Conservation (phyloP, 2,329 filamentous ascomycete genomes). For the Colletotrichum higginsianum region DNA sequence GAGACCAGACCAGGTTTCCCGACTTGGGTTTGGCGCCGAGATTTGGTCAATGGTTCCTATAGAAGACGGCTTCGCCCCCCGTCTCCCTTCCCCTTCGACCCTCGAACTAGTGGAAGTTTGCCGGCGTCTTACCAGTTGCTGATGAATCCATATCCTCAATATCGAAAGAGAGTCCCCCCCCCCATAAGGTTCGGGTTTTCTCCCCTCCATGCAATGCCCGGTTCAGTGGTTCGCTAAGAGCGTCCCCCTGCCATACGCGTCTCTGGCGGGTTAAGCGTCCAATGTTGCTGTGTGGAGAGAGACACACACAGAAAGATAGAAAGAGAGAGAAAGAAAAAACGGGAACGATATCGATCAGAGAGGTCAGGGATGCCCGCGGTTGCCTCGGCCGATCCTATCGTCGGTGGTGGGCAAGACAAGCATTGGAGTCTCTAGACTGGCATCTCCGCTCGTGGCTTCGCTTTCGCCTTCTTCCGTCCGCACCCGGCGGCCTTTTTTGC, state of each 20-base stretch:
- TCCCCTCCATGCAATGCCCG: too few species aligned
- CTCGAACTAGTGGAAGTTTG: slow-evolving; percentile 31
- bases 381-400: not conserved
- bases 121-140: slow-evolving; percentile 10
- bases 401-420: not conserved
- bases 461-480: not conserved
- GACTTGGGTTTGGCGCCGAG: slow-evolving; percentile 18
- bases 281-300: not conserved
- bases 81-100: too few species aligned
- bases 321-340: not conserved
- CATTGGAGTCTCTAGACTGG: not conserved
- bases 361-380: slow-evolving; percentile 7
- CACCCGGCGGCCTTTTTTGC: slow-evolving; percentile 4
- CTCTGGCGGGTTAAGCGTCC: slow-evolving; percentile 2
- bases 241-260: slow-evolving; percentile 3
- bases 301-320: too few species aligned
- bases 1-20: slow-evolving; percentile 13
- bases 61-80: slow-evolving; percentile 25
- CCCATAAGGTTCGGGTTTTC: too few species aligned
- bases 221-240: too few species aligned
- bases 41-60: slow-evolving; percentile 18
- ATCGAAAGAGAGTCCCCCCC: not conserved
- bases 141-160: slow-evolving; percentile 21
- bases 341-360: slow-evolving; percentile 6
- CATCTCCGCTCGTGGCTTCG: not conserved